A percentile compares a stretch with the other conserved stretches of the same genome.
Conservation (phyloP, 345 rosid genomes). For the Noccaea bulbosa region DNA sequence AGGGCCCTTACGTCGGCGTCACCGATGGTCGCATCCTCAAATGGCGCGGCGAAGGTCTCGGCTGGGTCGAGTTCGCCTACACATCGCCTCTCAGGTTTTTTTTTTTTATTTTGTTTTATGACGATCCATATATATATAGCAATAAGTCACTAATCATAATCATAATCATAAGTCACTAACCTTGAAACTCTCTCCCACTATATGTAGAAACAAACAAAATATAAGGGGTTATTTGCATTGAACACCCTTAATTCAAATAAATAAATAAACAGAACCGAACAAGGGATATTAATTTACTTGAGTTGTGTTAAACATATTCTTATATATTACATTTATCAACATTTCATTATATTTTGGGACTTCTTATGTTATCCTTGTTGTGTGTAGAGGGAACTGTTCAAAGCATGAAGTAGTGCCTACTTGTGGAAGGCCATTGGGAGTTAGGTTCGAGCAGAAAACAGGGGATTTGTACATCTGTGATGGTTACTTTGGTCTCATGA, state of each 20-base stretch:
- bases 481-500: slow-evolving; percentile 66
- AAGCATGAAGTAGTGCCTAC: slow-evolving; percentile 54
- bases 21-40: slow-evolving; percentile 44
- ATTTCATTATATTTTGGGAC: too few species aligned
- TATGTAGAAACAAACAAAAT: too few species aligned
- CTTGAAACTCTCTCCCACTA: too few species aligned
- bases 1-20: slow-evolving; percentile 41
- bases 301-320: not conserved
- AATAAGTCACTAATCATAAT: too few species aligned
- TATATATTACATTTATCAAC: not conserved
- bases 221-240: too few species aligned
- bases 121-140: not conserved
- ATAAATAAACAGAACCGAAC: too few species aligned
- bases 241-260: too few species aligned
- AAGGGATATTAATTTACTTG: too few species aligned
- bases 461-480: slow-evolving; percentile 84
- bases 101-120: not conserved
- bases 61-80: slow-evolving; percentile 50
- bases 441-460: slow-evolving; percentile 59
- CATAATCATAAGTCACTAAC: too few species aligned
- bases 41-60: slow-evolving; percentile 42
- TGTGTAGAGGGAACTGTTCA: slow-evolving; percentile 56
- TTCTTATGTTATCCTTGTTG: not conserved
- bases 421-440: slow-evolving; percentile 82
- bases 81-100: slow-evolving; percentile 20